Conservation (phyloP, 2,329 filamentous ascomycete species). For the Apiospora saccharicola region DNA sequence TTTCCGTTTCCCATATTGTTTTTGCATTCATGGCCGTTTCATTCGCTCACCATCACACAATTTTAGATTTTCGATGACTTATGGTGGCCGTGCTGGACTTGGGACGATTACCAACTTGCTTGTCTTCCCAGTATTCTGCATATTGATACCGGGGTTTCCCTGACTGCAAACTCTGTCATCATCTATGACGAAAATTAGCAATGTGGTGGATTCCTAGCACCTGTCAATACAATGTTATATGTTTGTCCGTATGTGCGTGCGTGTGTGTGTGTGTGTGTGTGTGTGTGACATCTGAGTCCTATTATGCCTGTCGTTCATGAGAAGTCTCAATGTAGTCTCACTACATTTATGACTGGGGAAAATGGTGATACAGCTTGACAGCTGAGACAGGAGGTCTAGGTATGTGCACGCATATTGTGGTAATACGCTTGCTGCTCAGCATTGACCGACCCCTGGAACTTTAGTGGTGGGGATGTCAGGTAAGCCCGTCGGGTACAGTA, state of each 20-base stretch:
- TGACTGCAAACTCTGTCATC: constrained; percentile 6
- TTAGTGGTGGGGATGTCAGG: not conserved
- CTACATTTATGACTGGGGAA: not conserved
- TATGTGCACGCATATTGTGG: not conserved
- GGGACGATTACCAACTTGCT: not conserved
- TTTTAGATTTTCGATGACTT: not conserved
- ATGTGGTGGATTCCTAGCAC: not conserved
- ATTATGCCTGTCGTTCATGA: not conserved
- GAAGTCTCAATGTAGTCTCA: not conserved
- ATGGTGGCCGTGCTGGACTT: not conserved
- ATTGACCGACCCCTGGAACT: not conserved
- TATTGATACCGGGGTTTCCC: not conserved
- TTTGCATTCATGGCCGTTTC: not conserved
- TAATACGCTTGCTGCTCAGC: not conserved
- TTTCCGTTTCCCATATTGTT: not conserved
- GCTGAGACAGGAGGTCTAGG: not conserved
- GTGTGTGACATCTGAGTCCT: not conserved
- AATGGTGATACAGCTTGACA: too few species aligned
- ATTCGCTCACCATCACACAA: not conserved
- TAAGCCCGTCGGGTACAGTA: too few species aligned
- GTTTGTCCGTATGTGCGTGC: not conserved
- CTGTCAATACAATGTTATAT: constrained; percentile 9
- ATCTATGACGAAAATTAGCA: not conserved
- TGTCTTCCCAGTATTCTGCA: not conserved
- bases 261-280: too few species aligned